These are phyloP conservation scores for Musa troglodytarum DNA, from an alignment of 176 grass and related monocot genomes.

Conservation along the genomic window DNA sequence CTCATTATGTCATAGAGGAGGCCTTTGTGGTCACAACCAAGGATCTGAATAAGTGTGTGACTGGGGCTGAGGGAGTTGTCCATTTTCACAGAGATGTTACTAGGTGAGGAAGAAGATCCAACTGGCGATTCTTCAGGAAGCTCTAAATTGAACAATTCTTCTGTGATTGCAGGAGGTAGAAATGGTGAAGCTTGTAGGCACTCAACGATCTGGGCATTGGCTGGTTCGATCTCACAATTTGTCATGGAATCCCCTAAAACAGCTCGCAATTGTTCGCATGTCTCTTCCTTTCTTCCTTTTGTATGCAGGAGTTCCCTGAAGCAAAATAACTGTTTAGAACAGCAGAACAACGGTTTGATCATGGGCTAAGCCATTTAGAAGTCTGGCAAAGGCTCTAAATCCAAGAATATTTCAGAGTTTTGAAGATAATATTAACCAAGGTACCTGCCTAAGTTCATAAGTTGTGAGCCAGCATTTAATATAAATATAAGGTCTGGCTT, in stretches of 20 bases:
- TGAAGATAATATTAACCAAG: too few relatives aligned
- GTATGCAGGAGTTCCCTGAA: slow-evolving; percentile 69
- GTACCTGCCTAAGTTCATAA: too few relatives aligned
- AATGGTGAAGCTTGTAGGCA: slow-evolving; percentile 39
- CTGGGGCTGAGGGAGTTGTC: slow-evolving; percentile 63
- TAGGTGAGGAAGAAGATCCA: not conserved
- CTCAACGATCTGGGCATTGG: slow-evolving; percentile 33
- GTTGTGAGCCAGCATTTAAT: too few relatives aligned
- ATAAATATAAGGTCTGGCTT: too few relatives aligned
- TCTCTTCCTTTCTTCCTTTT: slow-evolving; percentile 61
- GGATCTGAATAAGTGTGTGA: slow-evolving; percentile 79
- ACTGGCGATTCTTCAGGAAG: slow-evolving; percentile 27
- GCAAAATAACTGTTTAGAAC: not conserved
- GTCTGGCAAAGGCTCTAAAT: not conserved
- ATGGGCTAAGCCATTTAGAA: not conserved
- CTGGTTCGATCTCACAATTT: slow-evolving; percentile 50
- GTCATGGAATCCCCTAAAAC: slow-evolving; percentile 54
- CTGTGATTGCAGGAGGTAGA: slow-evolving; percentile 25
- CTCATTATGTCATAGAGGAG: slow-evolving; percentile 80
- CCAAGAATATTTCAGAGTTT: not conserved
- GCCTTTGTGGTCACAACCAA: slow-evolving; percentile 57
- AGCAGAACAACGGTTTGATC: not conserved
- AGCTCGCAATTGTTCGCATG: slow-evolving; percentile 37
- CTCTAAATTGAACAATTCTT: slow-evolving; percentile 39
- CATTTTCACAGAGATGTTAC: slow-evolving; percentile 30